A percentile compares a stretch with the other conserved stretches of the same genome.
Evolutionary conservation across 176 grass and related monocot genomes (phyloP).

Genomic region (Oryza meridionalis): DNA sequence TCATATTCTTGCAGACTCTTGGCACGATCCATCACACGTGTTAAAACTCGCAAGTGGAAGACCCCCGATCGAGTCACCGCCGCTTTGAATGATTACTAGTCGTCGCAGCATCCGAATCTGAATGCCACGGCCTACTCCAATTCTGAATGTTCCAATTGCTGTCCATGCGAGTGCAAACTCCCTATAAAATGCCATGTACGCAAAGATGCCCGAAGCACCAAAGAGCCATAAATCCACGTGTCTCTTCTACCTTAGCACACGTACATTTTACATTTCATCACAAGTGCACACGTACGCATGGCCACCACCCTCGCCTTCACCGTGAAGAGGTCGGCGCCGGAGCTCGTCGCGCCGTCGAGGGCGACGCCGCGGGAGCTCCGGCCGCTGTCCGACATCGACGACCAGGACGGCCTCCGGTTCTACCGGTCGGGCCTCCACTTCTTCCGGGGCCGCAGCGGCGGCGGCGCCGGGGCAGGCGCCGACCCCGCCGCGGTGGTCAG

Average conservation of each 20-base stretch:
- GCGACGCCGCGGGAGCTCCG: neutral
- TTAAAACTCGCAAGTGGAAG: too few relatives aligned
- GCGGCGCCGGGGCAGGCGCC: neutral
- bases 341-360: neutral
- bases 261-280: too few relatives aligned
- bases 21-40: too few relatives aligned
- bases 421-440: slow-evolving; percentile 23
- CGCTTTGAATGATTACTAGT: too few relatives aligned
- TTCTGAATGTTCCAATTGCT: too few relatives aligned
- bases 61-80: too few relatives aligned
- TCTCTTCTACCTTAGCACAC: too few relatives aligned
- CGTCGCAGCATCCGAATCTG: too few relatives aligned
- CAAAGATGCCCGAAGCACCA: neutral
- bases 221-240: neutral
- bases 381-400: slow-evolving; percentile 3
- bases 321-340: neutral
- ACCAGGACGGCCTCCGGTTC: slow-evolving; percentile 28
- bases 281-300: neutral
- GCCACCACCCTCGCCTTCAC: neutral
- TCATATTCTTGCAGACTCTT: too few relatives aligned
- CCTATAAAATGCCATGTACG: neutral
- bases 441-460: neutral
- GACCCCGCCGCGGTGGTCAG: slow-evolving; percentile 37
- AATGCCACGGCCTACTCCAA: too few relatives aligned
- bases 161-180: too few relatives aligned